A percentile compares a stretch with the other conserved stretches of the same genome.
Evolutionary conservation across 2,329 filamentous ascomycete genomes (phyloP).

Genomic region (Pseudogymnoascus pannorum): DNA sequence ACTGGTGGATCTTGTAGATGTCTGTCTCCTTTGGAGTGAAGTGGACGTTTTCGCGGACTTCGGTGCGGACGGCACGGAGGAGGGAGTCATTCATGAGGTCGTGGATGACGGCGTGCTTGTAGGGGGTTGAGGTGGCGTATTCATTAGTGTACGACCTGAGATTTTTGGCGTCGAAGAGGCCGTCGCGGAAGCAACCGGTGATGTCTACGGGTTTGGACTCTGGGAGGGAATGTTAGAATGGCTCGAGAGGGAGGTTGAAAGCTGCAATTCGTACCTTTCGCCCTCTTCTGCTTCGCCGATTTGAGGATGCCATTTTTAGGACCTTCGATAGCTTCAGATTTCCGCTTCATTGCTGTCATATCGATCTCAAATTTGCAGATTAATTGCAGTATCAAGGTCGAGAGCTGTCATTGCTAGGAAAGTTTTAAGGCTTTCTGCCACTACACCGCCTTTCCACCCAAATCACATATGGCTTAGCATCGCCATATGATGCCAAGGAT

Average conservation of each 20-base stretch:
- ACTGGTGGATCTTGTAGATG: conserved; percentile 99
- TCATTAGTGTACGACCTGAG: conserved; percentile 52
- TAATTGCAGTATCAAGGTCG: not conserved
- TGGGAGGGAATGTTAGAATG: not conserved
- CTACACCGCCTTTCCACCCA: conserved; percentile 5
- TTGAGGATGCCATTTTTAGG: conserved; percentile 9
- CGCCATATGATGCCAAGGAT: not conserved
- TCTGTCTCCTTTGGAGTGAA: conserved; percentile 99
- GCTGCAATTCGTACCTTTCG: not conserved
- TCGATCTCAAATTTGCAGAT: not conserved
- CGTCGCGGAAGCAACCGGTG: conserved; percentile 54
- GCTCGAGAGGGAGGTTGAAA: not conserved
- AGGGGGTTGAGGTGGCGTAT: conserved; percentile 61
- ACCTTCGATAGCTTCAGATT: not conserved
- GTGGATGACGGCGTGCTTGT: conserved; percentile 88
- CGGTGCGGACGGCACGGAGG: conserved; percentile 76
- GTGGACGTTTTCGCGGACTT: conserved; percentile 83
- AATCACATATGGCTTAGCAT: not conserved
- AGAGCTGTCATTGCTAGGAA: not conserved
- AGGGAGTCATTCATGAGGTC: conserved; percentile 72
- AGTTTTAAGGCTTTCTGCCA: conserved; percentile 9
- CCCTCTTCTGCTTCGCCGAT: not conserved
- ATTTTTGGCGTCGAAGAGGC: conserved; percentile 55
- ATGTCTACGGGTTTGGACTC: conserved; percentile 35
- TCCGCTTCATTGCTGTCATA: conserved; percentile 5